These are phyloP conservation scores for Pseudocercospora fijiensis DNA, from an alignment of 2,329 filamentous ascomycete genomes.

Conservation along the genomic window DNA sequence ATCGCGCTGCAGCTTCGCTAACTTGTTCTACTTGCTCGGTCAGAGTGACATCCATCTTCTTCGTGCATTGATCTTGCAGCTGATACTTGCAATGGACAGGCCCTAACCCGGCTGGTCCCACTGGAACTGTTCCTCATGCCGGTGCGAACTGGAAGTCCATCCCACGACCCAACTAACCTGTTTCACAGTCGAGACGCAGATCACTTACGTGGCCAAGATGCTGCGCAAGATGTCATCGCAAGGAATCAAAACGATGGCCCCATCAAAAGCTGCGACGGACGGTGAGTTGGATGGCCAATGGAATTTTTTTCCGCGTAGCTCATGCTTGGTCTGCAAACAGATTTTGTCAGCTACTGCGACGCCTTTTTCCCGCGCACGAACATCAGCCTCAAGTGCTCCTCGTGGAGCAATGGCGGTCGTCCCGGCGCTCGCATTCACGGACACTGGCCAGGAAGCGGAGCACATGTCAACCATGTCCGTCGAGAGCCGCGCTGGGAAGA, in stretches of 20 bases:
- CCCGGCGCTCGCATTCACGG: slow-evolving; percentile 65
- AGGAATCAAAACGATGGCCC: slow-evolving; percentile 62
- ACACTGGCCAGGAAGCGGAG: slow-evolving; percentile 67
- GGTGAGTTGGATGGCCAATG: slow-evolving; percentile 20
- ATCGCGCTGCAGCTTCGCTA: slow-evolving; percentile 24
- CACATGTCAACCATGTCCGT: slow-evolving; percentile 59
- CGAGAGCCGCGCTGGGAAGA: slow-evolving; percentile 60
- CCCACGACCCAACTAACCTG: slow-evolving; percentile 8
- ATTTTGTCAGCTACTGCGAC: slow-evolving; percentile 39
- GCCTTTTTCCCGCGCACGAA: slow-evolving; percentile 54
- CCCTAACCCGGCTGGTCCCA: slow-evolving; percentile 25
- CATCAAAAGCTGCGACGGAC: slow-evolving; percentile 57
- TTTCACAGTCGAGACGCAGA: slow-evolving; percentile 58
- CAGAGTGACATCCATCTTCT: not conserved
- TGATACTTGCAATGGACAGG: slow-evolving; percentile 13
- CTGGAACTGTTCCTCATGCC: slow-evolving; percentile 46
- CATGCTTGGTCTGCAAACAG: not conserved
- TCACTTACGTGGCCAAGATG: slow-evolving; percentile 65
- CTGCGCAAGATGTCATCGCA: slow-evolving; percentile 60
- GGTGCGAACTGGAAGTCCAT: slow-evolving; percentile 8
- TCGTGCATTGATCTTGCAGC: not conserved
- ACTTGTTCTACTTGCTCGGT: slow-evolving; percentile 30
- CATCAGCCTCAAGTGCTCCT: slow-evolving; percentile 63
- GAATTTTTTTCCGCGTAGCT: slow-evolving; percentile 20
- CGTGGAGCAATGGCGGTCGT: slow-evolving; percentile 68